These are phyloP conservation scores for Bretschneidera sinensis DNA, from an alignment of 345 rosid species.

Conservation along the genomic window DNA sequence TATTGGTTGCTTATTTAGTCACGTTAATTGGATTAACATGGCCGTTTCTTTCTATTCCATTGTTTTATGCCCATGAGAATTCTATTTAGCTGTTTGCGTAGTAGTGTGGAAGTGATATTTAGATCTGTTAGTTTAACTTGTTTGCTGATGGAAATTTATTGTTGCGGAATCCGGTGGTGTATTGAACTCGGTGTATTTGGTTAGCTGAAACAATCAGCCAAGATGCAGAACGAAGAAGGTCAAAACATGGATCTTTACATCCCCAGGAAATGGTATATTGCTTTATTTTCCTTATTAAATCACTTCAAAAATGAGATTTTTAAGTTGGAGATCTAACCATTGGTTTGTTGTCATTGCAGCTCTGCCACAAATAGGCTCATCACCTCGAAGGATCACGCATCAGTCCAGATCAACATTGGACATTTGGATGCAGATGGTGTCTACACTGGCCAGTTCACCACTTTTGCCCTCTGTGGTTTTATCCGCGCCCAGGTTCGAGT, in stretches of 20 bases:
- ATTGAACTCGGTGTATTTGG: not conserved
- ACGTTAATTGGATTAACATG: too few relatives aligned
- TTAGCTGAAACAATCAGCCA: constrained; percentile 21
- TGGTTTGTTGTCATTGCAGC: constrained; percentile 26
- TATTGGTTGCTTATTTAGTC: too few relatives aligned
- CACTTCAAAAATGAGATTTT: not conserved
- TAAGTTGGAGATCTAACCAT: not conserved
- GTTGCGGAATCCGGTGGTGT: too few relatives aligned
- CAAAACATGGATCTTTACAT: constrained; percentile 71
- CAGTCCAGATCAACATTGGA: constrained; percentile 52
- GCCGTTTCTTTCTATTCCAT: too few relatives aligned
- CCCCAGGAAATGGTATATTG: constrained; percentile 70
- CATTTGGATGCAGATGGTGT: constrained; percentile 53
- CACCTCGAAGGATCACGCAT: constrained; percentile 56
- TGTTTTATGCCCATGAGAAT: too few relatives aligned
- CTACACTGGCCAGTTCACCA: constrained; percentile 42
- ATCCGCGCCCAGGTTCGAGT: constrained; percentile 55
- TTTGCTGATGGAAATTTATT: not conserved
- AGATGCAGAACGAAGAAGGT: constrained; percentile 93
- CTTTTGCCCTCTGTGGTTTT: constrained; percentile 58
- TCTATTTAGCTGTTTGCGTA: too few relatives aligned
- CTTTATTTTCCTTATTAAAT: not conserved
- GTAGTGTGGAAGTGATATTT: too few relatives aligned
- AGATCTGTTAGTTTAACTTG: too few relatives aligned
- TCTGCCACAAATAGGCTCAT: constrained; percentile 64